Base-by-base conservation (phyloP, 805 yeast species). In the Cyberlindnera saturnus region DNA sequence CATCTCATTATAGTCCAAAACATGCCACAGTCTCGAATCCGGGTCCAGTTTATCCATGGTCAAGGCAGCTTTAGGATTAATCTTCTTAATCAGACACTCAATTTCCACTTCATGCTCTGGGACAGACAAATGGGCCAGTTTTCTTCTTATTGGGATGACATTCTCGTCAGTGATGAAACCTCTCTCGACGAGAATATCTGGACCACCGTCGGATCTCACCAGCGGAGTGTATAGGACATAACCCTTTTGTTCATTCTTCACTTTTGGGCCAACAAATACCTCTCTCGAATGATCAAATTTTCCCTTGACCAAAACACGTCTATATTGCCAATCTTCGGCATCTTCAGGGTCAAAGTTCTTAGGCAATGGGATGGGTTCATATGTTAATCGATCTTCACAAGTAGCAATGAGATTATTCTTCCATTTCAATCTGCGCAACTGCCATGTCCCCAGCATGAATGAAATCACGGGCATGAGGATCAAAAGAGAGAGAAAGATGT, bases 371-470 rank as follows among this genome's bases (percentile, higher is more conserved):
- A 82, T 66, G 0, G 96, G 84, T 3, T 81, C 80, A 44, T 77
- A 75, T 0, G 90, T 80, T 52, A 93, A 66, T 49, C 90, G 69
- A 55, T 86, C 88, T 61, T 93, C 97, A 56, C 91, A 81, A 17
- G 76, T 74, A 3, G 95, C 82, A 47, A 93, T 84, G 48, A 93
- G 70, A 48, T 81, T 77, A 19, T 81, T 84, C 62, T 93, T 93
- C 99, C 99, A 93, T 47, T 77, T 71, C 39, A 93, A 66, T 50
- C 99, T 72, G 53, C 77, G 70, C 37, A 86, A 79, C 66, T 93
- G 99, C 99, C 99, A 93, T 43, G 89, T 76, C 2, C 98, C 99
- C 36, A 93, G 67, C 38, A 81, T 82, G 60, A 91, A 86, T 10
- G 96, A 79, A 3, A 89, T 73, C 1, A 89, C 71, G 0, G 99